These are phyloP conservation scores for Stagonosporopsis cucurbitacearum DNA, from an alignment of 2,329 filamentous ascomycete genomes.

Conservation along the genomic window DNA sequence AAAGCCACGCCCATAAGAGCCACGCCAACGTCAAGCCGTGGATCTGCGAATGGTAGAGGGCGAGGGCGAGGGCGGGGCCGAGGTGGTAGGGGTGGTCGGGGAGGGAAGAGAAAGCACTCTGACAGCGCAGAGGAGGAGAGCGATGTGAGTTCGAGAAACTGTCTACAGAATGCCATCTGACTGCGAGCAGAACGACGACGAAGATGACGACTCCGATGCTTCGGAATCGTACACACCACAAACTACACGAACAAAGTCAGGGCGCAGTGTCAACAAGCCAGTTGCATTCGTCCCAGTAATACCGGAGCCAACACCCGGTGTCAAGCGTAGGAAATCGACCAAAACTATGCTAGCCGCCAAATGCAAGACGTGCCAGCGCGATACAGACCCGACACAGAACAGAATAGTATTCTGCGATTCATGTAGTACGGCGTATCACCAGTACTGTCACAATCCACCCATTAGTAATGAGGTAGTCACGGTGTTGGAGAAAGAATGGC, in stretches of 20 bases:
- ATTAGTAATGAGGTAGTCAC: conserved; percentile 73
- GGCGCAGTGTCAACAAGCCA: conserved; percentile 73
- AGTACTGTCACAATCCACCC: conserved; percentile 78
- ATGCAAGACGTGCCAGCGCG: conserved; percentile 75
- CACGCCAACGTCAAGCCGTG: conserved; percentile 43
- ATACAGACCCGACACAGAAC: conserved; percentile 74
- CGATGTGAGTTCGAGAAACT: conserved; percentile 35
- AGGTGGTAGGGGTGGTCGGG: conserved; percentile 45
- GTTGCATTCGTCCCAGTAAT: conserved; percentile 66
- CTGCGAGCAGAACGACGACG: conserved; percentile 32
- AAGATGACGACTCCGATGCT: conserved; percentile 47
- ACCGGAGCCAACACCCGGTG: conserved; percentile 54
- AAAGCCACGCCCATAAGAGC: conserved; percentile 30
- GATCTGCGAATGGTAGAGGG: conserved; percentile 46
- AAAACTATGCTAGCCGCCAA: conserved; percentile 59
- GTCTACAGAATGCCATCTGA: conserved; percentile 20
- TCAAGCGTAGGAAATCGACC: conserved; percentile 66
- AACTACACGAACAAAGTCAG: conserved; percentile 75
- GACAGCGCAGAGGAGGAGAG: conserved; percentile 46
- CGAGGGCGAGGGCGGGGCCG: conserved; percentile 45
- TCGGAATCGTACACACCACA: conserved; percentile 59
- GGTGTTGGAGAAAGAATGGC: conserved; percentile 73
- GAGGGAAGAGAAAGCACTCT: conserved; percentile 49
- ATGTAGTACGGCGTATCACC: conserved; percentile 81
- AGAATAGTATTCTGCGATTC: conserved; percentile 86